Base-by-base conservation (phyloP, 78 protist species). In the Capsaspora owczarzaki region DNA sequence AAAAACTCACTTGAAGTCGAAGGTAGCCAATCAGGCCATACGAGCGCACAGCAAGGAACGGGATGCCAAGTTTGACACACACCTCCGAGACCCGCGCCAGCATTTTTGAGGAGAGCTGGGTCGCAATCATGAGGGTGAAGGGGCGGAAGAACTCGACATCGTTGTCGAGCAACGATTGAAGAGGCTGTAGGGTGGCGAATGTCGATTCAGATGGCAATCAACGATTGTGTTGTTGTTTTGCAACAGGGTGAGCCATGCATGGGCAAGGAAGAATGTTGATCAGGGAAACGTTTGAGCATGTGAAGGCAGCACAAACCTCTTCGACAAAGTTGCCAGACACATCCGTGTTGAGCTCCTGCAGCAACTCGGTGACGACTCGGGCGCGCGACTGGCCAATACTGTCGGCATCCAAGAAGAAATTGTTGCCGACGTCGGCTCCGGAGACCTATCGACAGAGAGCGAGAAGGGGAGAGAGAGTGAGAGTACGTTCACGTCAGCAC, bases 1-100 rank as follows among this genome's bases (percentile, higher is more conserved):
- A 12, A 5, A 81, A 31, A 3, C 70, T 16, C 87, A 31, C 44
- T 33, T 40, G 81, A 38, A 88, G 29, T 68, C 95, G 90, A 35
- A 90, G 43, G 76, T 74, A 76, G 63, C 97, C 97, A 63, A 90
- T 74, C 51, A 84, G 78, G 43, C 95, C 94, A 53, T 91, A 87
- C 53, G 90, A 43, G 40, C 76, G 90, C 1, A 61, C 89, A 42
- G 78, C 49, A 31, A 88, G 31, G 12, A 91, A n/a, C 47, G 92
- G 93, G 8, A 88, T 46, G 68, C 49, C 66, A 46, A 61, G 29
- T 33, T 29, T 76, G n/a, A 31, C 61, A 37, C 78, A 47, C 19
- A 76, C 61, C 29, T 19, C 61, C 4, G 94, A 70, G 0, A 92
- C 87, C 43, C 60, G 35, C 19, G 42, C 20, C 1, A 89, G 78